Evolutionary conservation across 148 eudicot species (phyloP).

Genomic region (Agrostemma githago): DNA sequence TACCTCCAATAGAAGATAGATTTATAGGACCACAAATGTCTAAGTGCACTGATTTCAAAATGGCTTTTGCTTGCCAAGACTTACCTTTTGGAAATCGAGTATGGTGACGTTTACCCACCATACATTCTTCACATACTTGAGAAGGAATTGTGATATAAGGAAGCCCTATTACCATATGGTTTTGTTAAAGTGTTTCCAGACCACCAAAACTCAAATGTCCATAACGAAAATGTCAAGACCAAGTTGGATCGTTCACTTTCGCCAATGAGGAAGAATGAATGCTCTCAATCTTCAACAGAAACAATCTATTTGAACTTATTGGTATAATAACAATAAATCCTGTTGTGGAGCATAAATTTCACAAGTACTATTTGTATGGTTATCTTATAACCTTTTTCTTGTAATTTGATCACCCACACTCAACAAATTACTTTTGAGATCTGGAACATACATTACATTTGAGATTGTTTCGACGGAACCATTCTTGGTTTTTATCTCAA

Average conservation of each 20-base stretch:
- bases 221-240: conserved; percentile 17
- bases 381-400: conserved; percentile 20
- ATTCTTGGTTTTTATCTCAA: conserved; percentile 17
- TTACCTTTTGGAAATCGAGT: conserved; percentile 4
- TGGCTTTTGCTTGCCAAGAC: conserved; percentile 9
- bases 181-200: conserved; percentile 10
- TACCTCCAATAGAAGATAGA: conserved; percentile 16
- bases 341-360: conserved; percentile 1
- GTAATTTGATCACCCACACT: conserved; percentile 14
- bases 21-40: conserved; percentile 8
- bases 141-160: conserved; percentile 8
- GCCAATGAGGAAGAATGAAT: conserved; percentile 15
- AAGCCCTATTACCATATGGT: conserved; percentile 11
- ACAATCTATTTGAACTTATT: conserved; percentile 6
- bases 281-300: conserved; percentile 1
- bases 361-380: conserved; percentile 15
- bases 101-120: conserved; percentile 15
- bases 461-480: conserved; percentile 18
- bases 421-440: conserved; percentile 20
- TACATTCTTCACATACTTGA: conserved; percentile 19
- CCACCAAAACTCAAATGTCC: conserved; percentile 16
- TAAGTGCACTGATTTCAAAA: conserved; percentile 12
- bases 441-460: conserved; percentile 19
- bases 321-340: not conserved
- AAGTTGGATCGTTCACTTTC: conserved; percentile 6